Evolutionary conservation across 2,329 filamentous ascomycete species (phyloP), one percentile per base, ranked within the genome.

Genomic region (Coniochaeta sp.): DNA sequence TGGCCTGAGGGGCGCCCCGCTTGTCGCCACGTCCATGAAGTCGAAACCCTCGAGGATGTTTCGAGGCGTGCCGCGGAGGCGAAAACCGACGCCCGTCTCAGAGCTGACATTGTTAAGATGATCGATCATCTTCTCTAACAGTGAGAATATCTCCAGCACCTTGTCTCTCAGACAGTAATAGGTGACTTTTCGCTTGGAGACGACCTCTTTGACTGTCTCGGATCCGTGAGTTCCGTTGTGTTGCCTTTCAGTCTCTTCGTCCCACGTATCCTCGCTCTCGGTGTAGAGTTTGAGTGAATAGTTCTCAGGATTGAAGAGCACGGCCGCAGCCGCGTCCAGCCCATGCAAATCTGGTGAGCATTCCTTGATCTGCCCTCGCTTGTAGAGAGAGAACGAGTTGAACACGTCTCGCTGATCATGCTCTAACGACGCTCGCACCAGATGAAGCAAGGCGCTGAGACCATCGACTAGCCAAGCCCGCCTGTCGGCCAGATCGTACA

Each of bases 401-500:
- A 66, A 65, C 3, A 55, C 60, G 22, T 65, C 64, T 9, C 38
- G 52, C 5, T 59, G 54, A 58, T 63, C 62, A 24, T 68, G 60
- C 16, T 62, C 28, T 57, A 72, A 42, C 2, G 69, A 70, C 7
- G 70, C 66, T 1, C 69, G 63, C 10, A 75, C 61, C 2, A 77
- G 67, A 59, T 77, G 74, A 5, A 77, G 67, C 24, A 77, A 58
- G 4, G 71, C 73, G 60, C 67, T 71, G 4, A 67, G 64, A 14
- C 73, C 75, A 58, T 75, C 70, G 0, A 73, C 63, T 1, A 75
- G 59, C 73, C 73, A 76, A 1, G 66, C 73, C 38, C 70, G 66
- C 42, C 64, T 67, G 9, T 66, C 66, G 22, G 34, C 62, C 19
- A 58, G 65, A 55, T 69, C 70, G 60, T 62, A 69, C 1, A 67